Conservation (phyloP, 495 filamentous ascomycete genomes). For the Penicillium goetzii region DNA sequence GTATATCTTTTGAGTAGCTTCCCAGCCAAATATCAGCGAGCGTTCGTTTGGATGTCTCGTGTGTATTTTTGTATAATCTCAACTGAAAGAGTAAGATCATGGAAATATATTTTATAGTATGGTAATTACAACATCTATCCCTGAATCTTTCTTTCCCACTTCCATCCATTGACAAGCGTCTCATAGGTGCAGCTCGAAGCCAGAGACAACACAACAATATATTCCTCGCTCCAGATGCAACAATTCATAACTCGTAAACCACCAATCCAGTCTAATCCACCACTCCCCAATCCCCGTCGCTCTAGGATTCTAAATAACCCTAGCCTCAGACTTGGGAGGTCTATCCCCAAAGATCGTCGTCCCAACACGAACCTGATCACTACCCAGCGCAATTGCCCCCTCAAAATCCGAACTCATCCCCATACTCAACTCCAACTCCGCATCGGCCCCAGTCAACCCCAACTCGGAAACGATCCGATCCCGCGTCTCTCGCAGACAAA, state of each 20-base stretch:
- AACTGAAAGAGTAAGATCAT: conserved; percentile 12
- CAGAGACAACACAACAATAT: not conserved
- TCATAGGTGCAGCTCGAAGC: not conserved
- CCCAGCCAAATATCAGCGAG: conserved; percentile 30
- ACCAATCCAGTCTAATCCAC: not conserved
- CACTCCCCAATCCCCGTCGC: not conserved
- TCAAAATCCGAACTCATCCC: conserved; percentile 97
- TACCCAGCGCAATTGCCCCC: conserved; percentile 80
- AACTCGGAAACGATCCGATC: conserved; percentile 62
- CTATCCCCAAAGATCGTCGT: conserved; percentile 90
- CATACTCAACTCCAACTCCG: conserved; percentile 68
- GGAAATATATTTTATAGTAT: conserved; percentile 29
- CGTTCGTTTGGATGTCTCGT: conserved; percentile 18
- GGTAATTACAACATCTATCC: conserved; percentile 14
- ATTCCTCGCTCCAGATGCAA: conserved; percentile 15
- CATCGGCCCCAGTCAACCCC: conserved; percentile 42
- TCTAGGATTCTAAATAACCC: conserved; percentile 28
- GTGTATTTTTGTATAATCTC: conserved; percentile 28
- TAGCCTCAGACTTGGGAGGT: conserved; percentile 72
- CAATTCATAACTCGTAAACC: conserved; percentile 25
- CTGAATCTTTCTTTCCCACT: not conserved
- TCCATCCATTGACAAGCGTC: not conserved
- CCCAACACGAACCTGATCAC: conserved; percentile 91
- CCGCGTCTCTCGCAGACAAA: conserved; percentile 65
- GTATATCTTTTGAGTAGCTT: conserved; percentile 29